Conservation (phyloP, 2,329 filamentous ascomycete species). For the Madurella fahalii region DNA sequence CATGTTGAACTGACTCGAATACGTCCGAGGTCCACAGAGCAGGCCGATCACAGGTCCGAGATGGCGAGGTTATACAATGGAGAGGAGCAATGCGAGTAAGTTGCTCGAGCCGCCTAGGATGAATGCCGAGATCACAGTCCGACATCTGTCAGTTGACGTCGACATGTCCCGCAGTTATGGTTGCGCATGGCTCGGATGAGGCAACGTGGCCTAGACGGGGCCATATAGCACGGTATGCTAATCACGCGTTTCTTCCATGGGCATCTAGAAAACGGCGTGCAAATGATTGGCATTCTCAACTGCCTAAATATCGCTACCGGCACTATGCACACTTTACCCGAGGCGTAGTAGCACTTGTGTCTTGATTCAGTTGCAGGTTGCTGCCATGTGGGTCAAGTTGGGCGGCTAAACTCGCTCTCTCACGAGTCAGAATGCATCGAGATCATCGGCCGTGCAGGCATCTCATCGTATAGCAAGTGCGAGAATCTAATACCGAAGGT, state of each 20-base stretch:
- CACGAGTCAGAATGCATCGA: background rate
- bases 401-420: background rate
- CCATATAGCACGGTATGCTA: conserved; percentile 9
- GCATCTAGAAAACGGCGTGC: conserved; percentile 2
- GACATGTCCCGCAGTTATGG: background rate
- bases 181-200: conserved; percentile 6
- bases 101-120: too few relatives aligned
- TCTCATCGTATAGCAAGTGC: too few relatives aligned
- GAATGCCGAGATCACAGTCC: too few relatives aligned
- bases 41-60: background rate
- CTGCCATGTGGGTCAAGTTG: background rate
- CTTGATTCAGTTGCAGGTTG: background rate
- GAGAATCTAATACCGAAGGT: too few relatives aligned
- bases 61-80: background rate
- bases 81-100: background rate
- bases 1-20: conserved; percentile 12
- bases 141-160: background rate
- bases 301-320: conserved; percentile 22
- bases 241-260: conserved; percentile 7
- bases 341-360: background rate
- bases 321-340: conserved; percentile 17
- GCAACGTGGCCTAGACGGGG: conserved; percentile 24
- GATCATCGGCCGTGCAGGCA: too few relatives aligned
- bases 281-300: conserved; percentile 20
- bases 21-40: background rate